phyloP scores from a whole-genome alignment of 495 filamentous ascomycete species.

The Patellaria atrata region DNA sequence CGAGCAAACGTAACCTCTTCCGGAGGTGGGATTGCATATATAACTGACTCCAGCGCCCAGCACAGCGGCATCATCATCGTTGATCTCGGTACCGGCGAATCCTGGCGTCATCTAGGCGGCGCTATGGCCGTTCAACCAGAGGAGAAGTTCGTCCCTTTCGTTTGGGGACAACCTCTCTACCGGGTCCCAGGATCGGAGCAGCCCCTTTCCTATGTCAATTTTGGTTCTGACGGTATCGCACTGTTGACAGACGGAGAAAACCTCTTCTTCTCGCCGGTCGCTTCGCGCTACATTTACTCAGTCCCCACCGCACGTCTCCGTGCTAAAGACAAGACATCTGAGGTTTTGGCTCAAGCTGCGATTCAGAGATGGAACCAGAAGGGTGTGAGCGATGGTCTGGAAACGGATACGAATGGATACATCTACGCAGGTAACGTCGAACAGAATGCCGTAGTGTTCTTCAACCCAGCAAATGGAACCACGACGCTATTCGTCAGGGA shows the following conservation, averaged over 20 bases:
- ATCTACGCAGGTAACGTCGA: conserved; percentile 32
- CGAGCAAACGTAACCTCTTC: conserved; percentile 21
- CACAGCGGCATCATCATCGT: conserved; percentile 34
- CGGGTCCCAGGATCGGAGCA: conserved; percentile 12
- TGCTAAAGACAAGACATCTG: conserved; percentile 10
- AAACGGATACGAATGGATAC: conserved; percentile 26
- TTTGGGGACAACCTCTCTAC: conserved; percentile 31
- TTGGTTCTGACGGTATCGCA: conserved; percentile 31
- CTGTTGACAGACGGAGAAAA: conserved; percentile 27
- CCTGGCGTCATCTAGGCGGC: conserved; percentile 33
- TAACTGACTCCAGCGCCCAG: conserved; percentile 31
- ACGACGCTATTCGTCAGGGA: conserved; percentile 26
- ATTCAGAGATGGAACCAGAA: conserved; percentile 18
- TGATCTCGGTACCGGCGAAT: conserved; percentile 32
- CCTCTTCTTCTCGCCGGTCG: conserved; percentile 25
- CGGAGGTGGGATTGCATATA: conserved; percentile 32
- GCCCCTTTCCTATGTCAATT: conserved; percentile 19
- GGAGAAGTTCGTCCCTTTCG: conserved; percentile 28
- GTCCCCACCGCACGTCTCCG: conserved; percentile 26
- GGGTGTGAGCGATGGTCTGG: conserved; percentile 25
- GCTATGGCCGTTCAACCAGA: conserved; percentile 23
- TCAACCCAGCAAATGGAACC: conserved; percentile 29
- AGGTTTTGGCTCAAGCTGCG: conserved; percentile 20
- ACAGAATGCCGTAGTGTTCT: conserved; percentile 28
- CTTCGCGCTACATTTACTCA: conserved; percentile 22